A percentile compares a stretch with the other conserved stretches of the same genome.
phyloP scores from a whole-genome alignment of 768 basidiomycete genomes.

The Suillus sp. region DNA sequence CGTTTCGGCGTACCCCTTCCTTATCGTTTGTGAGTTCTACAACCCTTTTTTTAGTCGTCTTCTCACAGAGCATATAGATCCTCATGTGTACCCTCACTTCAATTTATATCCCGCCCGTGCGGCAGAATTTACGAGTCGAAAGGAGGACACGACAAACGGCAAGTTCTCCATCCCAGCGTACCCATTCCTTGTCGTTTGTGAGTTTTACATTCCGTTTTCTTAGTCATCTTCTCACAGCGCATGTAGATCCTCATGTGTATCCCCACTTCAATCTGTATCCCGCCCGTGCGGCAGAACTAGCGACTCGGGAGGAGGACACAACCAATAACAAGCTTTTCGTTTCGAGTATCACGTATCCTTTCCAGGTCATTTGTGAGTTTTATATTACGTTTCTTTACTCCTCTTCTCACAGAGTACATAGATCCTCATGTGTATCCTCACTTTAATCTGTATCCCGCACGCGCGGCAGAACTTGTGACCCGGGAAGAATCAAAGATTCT shows the following conservation, averaged over 20 bases:
- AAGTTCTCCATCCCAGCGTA: not conserved
- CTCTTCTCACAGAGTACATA: conserved; percentile 19
- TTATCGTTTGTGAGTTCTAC: conserved; percentile 19
- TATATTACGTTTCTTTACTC: not conserved
- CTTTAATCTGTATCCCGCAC: conserved; percentile 31
- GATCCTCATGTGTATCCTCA: conserved; percentile 43
- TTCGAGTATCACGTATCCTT: conserved; percentile 17
- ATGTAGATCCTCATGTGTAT: conserved; percentile 25
- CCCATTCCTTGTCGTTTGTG: not conserved
- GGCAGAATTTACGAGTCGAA: not conserved
- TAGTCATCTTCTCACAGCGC: not conserved
- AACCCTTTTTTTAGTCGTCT: not conserved
- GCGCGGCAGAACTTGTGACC: conserved; percentile 20
- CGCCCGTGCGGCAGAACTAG: conserved; percentile 19
- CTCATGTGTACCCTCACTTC: conserved; percentile 37
- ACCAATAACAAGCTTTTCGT: not conserved
- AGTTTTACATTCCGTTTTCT: not conserved
- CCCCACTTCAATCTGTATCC: conserved; percentile 36
- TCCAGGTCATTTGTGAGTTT: conserved; percentile 19
- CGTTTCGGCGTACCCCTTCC: conserved; percentile 17
- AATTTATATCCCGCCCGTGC: conserved; percentile 28
- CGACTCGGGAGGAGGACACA: not conserved
- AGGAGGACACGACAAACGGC: not conserved
- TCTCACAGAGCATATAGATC: conserved; percentile 35
- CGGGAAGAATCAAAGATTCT: not conserved